Conservation (phyloP, 805 yeast genomes). For the Ogataea ganodermae region DNA sequence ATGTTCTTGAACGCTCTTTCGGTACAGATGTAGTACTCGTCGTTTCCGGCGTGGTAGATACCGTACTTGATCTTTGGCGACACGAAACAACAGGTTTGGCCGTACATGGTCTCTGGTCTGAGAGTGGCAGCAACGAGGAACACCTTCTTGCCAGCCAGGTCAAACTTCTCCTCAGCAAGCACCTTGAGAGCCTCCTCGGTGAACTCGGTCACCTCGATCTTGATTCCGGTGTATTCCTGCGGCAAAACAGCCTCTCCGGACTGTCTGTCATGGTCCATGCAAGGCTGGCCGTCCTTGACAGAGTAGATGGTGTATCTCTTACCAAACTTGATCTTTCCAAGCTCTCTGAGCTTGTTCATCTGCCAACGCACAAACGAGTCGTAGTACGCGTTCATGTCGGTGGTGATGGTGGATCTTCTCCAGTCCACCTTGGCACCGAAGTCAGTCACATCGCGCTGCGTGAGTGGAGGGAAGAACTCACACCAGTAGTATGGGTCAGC, state of each 20-base stretch:
- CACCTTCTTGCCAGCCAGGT: constrained; percentile 58
- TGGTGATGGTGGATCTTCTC: constrained; percentile 95
- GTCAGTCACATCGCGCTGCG: constrained; percentile 72
- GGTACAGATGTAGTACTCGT: constrained; percentile 79
- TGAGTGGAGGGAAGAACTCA: constrained; percentile 85
- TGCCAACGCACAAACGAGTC: constrained; percentile 97
- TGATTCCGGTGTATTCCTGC: constrained; percentile 93
- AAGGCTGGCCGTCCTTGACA: constrained; percentile 97
- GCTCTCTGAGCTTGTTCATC: constrained; percentile 80
- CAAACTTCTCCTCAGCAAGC: constrained; percentile 51
- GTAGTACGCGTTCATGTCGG: constrained; percentile 92
- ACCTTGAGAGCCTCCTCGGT: constrained; percentile 56
- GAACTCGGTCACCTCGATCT: constrained; percentile 70
- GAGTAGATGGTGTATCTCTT: constrained; percentile 97
- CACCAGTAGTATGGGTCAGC: constrained; percentile 95
- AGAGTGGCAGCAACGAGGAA: constrained; percentile 94
- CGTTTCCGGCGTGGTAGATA: constrained; percentile 79
- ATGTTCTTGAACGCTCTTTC: constrained; percentile 96
- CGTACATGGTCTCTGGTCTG: constrained; percentile 99
- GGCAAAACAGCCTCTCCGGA: constrained; percentile 97
- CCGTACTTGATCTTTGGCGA: constrained; percentile 94
- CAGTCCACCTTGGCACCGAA: constrained; percentile 96
- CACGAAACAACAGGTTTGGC: constrained; percentile 97
- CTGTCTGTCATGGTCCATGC: constrained; percentile 98
- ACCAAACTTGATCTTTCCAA: constrained; percentile 94